A percentile compares a stretch with the other conserved stretches of the same genome.
These are phyloP conservation scores for Suhomyces faveliae DNA, from an alignment of 805 yeast species.

Conservation along the genomic window DNA sequence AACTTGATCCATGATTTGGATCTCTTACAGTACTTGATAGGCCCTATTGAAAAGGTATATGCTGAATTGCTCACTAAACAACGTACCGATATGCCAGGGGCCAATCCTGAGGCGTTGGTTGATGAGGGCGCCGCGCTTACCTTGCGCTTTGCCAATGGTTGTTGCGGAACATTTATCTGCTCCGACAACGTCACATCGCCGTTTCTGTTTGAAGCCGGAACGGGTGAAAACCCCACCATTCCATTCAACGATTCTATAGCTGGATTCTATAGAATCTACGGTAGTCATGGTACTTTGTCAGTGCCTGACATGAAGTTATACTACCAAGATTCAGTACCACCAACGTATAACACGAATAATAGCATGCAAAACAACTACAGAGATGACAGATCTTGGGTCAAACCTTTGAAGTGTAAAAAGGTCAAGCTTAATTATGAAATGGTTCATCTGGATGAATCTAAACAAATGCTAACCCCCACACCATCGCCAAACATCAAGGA, in stretches of 20 bases:
- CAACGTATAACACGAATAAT: slow-evolving; percentile 5
- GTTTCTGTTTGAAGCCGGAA: slow-evolving; percentile 37
- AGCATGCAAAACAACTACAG: slow-evolving; percentile 13
- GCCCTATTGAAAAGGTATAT: slow-evolving; percentile 36
- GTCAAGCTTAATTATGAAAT: slow-evolving; percentile 16
- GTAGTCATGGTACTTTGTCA: slow-evolving; percentile 38
- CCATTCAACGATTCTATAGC: slow-evolving; percentile 27
- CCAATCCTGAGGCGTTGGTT: slow-evolving; percentile 15
- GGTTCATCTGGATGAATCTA: slow-evolving; percentile 4
- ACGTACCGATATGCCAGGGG: slow-evolving; percentile 15
- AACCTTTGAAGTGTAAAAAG: slow-evolving; percentile 23
- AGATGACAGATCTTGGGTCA: slow-evolving; percentile 26
- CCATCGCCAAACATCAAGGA: slow-evolving; percentile 27
- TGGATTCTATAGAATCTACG: slow-evolving; percentile 39
- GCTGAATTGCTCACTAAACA: slow-evolving; percentile 35
- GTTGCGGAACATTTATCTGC: slow-evolving; percentile 37
- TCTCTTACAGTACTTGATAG: slow-evolving; percentile 36
- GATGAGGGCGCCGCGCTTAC: slow-evolving; percentile 41
- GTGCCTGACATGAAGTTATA: slow-evolving; percentile 37
- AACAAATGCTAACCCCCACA: slow-evolving; percentile 27
- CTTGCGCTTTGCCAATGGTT: slow-evolving; percentile 30
- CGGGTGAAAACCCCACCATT: slow-evolving; percentile 40
- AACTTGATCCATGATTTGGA: slow-evolving; percentile 42
- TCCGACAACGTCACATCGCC: slow-evolving; percentile 39
- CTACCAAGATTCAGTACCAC: slow-evolving; percentile 21